A percentile compares a stretch with the other conserved stretches of the same genome.
Evolutionary conservation across 495 filamentous ascomycete species (phyloP).

Genomic region (Aspergillus olivimuriae): DNA sequence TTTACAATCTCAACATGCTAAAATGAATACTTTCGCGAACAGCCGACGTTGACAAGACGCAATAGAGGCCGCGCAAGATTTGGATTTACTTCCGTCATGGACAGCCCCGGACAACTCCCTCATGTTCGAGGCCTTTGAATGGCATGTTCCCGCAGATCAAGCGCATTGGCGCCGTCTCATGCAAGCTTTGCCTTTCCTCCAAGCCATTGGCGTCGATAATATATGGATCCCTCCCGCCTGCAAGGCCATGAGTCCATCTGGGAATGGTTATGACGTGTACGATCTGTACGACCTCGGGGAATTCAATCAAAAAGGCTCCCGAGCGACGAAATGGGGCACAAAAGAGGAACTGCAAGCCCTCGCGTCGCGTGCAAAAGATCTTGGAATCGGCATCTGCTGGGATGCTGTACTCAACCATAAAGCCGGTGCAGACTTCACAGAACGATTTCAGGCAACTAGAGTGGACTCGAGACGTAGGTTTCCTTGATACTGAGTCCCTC

Average conservation of each 20-base stretch:
- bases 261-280: constrained; percentile 75
- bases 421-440: constrained; percentile 58
- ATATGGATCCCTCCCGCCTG: constrained; percentile 72
- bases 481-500: neutral
- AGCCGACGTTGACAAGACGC: too few species aligned
- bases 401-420: constrained; percentile 77
- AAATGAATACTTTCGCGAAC: too few species aligned
- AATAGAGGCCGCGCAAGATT: constrained; percentile 20
- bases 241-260: constrained; percentile 55
- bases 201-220: constrained; percentile 56
- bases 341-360: constrained; percentile 56
- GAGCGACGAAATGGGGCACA: constrained; percentile 67
- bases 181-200: constrained; percentile 46
- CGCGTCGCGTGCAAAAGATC: constrained; percentile 39
- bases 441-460: constrained; percentile 54
- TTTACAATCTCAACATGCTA: constrained; percentile 2
- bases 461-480: constrained; percentile 49
- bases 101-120: constrained; percentile 46
- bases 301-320: constrained; percentile 63
- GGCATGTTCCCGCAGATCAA: constrained; percentile 61
- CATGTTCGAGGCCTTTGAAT: constrained; percentile 70
- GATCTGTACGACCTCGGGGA: constrained; percentile 73
- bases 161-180: constrained; percentile 59
- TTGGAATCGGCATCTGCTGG: constrained; percentile 58
- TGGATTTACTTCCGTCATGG: constrained; percentile 31